Percentiles rank a stretch among this genome's conserved stretches.
Evolutionary conservation across 306 rosid genomes (phyloP).

Genomic region (Cotoneaster glaucophyllus): DNA sequence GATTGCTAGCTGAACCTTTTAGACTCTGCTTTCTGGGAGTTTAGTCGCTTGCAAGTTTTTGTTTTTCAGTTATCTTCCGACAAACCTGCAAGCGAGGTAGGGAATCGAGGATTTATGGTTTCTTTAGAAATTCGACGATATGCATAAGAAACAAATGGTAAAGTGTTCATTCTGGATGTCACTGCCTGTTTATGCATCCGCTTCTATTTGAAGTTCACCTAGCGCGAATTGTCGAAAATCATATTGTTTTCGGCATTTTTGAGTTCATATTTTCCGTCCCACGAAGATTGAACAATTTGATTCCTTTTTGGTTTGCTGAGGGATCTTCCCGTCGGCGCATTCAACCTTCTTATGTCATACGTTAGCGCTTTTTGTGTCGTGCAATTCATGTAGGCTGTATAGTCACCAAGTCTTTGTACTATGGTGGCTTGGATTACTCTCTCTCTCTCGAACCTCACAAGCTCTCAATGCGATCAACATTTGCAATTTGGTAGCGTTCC

Average conservation of each 20-base stretch:
- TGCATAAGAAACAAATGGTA: background rate
- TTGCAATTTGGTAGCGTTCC: background rate
- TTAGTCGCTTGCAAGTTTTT: too few species aligned
- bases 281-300: background rate
- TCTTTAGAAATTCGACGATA: background rate
- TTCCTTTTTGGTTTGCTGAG: background rate
- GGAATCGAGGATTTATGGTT: too few species aligned
- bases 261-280: background rate
- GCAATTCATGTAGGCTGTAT: background rate
- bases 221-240: background rate
- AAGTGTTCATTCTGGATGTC: background rate
- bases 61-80: too few species aligned
- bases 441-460: background rate
- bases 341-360: background rate
- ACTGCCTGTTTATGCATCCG: background rate
- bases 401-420: background rate
- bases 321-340: background rate
- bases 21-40: background rate
- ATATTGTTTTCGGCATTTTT: background rate
- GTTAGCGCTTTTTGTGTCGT: background rate
- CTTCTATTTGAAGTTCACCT: background rate
- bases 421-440: background rate
- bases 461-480: background rate
- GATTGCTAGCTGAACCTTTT: too few species aligned
- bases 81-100: too few species aligned